Evolutionary conservation across 768 basidiomycete genomes (phyloP), one percentile per base, ranked within the genome.

Genomic region (Lentinula raphanica): DNA sequence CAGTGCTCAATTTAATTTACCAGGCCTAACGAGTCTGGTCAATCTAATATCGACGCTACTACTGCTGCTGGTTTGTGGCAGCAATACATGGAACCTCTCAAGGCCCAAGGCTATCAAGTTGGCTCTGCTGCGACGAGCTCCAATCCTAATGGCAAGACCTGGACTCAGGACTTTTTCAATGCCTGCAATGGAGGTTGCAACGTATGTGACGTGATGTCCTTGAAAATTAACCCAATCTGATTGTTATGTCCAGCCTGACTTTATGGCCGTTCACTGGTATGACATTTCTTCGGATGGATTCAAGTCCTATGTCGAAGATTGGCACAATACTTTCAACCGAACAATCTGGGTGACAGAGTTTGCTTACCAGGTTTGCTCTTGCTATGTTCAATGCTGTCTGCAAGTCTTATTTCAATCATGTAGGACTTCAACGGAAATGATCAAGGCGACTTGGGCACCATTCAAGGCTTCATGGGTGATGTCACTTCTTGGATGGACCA

Each of bases 121-220:
- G 69, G 83, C 59, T 78, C 83, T 15, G 91, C 94, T 27, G 87
- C 90, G 19, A 79, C 79, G 57, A 88, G 90, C 17, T 81, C 83
- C 28, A 79, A 79, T 42, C 74, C 80, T 1, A 63, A 65, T 35
- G 92, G 92, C 39, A 67, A 80, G 9, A 28, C 61, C 0, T 97
- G 93, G 93, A 76, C 90, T 70, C 9, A 74, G 36, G 54, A 78
- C 17, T 92, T 91, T 73, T 65, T 87, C 31, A 58, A 55, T 0
- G 72, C 70, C 1, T 90, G 89, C 70, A 50, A 39, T 28, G 51
- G 62, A 0, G 79, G 71, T 38, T 86, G 87, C 69, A 53, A 50
- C 0, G 88, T 88, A 62, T 5, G 86, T 76, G n/a, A 17, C n/a
- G n/a, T n/a, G n/a, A n/a, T n/a, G n/a, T n/a, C n/a, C n/a, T 13